Evolutionary conservation across 495 filamentous ascomycete species (phyloP).

Genomic region (Aspergillus baeticus): DNA sequence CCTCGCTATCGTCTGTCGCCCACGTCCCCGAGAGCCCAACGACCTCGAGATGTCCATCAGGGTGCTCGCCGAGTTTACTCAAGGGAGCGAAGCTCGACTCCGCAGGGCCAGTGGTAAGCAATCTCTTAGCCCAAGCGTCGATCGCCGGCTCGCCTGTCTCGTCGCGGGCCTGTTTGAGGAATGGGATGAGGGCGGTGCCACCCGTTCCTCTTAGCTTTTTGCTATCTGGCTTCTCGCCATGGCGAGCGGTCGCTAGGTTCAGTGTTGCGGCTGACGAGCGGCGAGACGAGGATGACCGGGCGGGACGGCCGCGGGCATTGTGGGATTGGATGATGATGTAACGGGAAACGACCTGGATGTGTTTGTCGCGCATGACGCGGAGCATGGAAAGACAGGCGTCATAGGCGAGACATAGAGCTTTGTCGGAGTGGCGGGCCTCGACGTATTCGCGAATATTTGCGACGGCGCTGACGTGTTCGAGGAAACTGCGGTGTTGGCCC

Average conservation of each 20-base stretch:
- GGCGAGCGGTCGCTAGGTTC: slow-evolving; percentile 66
- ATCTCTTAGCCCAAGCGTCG: slow-evolving; percentile 73
- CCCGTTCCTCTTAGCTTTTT: slow-evolving; percentile 84
- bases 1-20: slow-evolving; percentile 80
- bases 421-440: slow-evolving; percentile 58
- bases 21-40: slow-evolving; percentile 82
- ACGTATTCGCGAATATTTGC: slow-evolving; percentile 91
- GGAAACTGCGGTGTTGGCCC: slow-evolving; percentile 83
- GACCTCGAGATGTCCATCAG: slow-evolving; percentile 62
- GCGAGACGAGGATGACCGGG: slow-evolving; percentile 45
- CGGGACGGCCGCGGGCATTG: slow-evolving; percentile 45
- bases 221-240: slow-evolving; percentile 38
- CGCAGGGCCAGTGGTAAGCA: slow-evolving; percentile 60
- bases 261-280: slow-evolving; percentile 37
- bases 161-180: slow-evolving; percentile 91
- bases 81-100: slow-evolving; percentile 42
- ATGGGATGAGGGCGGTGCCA: slow-evolving; percentile 88
- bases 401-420: slow-evolving; percentile 72
- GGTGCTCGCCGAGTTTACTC: slow-evolving; percentile 67
- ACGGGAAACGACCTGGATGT: slow-evolving; percentile 92
- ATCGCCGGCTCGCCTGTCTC: slow-evolving; percentile 93
- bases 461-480: slow-evolving; percentile 73
- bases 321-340: slow-evolving; percentile 80
- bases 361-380: slow-evolving; percentile 84
- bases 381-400: slow-evolving; percentile 92